These are phyloP conservation scores for Trichoderma atrobrunneum DNA, from an alignment of 2,329 filamentous ascomycete species.

Conservation along the genomic window DNA sequence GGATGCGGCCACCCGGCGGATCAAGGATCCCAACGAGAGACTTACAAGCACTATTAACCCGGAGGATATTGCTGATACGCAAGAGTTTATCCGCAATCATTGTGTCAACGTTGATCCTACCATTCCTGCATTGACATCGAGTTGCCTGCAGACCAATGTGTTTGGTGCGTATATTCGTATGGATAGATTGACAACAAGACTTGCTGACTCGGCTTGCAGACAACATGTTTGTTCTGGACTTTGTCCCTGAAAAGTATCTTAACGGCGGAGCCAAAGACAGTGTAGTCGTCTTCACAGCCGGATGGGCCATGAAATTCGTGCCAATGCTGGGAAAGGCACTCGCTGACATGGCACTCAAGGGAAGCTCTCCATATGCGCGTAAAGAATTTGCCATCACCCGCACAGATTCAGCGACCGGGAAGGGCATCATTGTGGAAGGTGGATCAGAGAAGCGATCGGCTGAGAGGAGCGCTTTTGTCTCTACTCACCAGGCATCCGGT, in stretches of 20 bases:
- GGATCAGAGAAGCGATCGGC: neutral
- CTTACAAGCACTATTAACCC: neutral
- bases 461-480: neutral
- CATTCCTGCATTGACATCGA: neutral
- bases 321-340: neutral
- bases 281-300: neutral
- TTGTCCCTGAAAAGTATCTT: neutral
- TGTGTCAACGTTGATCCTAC: neutral
- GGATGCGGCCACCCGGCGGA: neutral
- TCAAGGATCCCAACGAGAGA: neutral
- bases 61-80: neutral
- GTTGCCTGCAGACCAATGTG: neutral
- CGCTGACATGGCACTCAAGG: neutral
- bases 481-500: neutral
- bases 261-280: neutral
- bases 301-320: neutral
- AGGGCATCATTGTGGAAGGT: neutral
- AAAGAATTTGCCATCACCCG: neutral
- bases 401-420: neutral
- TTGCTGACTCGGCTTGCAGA: neutral
- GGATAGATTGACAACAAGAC: neutral
- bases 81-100: neutral
- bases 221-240: neutral
- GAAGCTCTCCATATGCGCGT: neutral
- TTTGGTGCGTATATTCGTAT: neutral